Base-by-base conservation (phyloP, 2,329 filamentous ascomycete genomes). In the Aureobasidium sp. region DNA sequence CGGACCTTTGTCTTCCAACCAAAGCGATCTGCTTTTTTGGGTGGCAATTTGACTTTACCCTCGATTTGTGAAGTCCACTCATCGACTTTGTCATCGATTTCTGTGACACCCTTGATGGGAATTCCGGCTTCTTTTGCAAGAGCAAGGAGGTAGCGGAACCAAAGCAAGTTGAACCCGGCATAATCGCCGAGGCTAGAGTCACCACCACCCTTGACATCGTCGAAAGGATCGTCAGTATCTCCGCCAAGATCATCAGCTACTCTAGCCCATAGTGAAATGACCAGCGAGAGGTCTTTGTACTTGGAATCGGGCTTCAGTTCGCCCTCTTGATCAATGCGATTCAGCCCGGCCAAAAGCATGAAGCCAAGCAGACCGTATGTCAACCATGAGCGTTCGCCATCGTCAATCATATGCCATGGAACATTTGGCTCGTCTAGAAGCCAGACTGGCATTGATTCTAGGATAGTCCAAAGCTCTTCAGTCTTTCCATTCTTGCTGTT, bases 1-100 rank as follows among this genome's bases (percentile, higher is more conserved):
- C 41, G 11, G 2, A 58, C 53, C 53, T 58, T 58, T 25, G 53
- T 47, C 25, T 58, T 58, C 53, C 53, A 58, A n/a, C 32, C 53
- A 36, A 58, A 58, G 13, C 53, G 39, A 13, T 58, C 53, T 5
- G 29, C 53, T 9, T 47, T 58, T 25, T 58, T 58, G 13, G 53
- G 37, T 29, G 53, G 53, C 29, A 47, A 32, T 11, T 36, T 58
- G 29, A 58, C 53, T 32, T 47, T 58, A 7, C 41, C 53, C 15
- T 58, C 53, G 5, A 58, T 47, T 32, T 58, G 39, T 11, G 39
- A 15, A 5, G 16, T 25, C 53, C 39, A 58, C 10, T 32, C 52
- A 7, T 54, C 52, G 29, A 54, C 39, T 9, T 42, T 30, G 30
- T 47, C 41, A 5, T 58, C 53, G 13, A 58, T 11, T 13, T 47